Evolutionary conservation across 129 eudicot species (phyloP).

Genomic region (Helichrysum umbraculigerum): DNA sequence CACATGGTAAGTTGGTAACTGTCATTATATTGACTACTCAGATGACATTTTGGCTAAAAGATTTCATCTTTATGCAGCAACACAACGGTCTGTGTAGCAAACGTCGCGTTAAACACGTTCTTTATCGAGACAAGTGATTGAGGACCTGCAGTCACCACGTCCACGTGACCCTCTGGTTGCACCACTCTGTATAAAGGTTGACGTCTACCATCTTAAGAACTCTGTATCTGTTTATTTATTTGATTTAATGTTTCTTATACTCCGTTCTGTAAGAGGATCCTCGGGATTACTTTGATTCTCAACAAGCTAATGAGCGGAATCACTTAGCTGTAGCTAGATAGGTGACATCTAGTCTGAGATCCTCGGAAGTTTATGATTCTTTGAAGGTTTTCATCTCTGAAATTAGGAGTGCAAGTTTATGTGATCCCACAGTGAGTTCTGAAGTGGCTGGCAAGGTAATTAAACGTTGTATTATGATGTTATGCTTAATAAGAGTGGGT

Average conservation of each 20-base stretch:
- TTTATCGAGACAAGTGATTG: slow-evolving; percentile 35
- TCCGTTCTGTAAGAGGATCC: slow-evolving; percentile 70
- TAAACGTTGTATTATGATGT: not conserved
- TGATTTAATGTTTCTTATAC: slow-evolving; percentile 17
- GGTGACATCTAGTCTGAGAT: slow-evolving; percentile 46
- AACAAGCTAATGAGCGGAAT: slow-evolving; percentile 74
- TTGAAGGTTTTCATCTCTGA: slow-evolving; percentile 55
- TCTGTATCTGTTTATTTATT: not conserved
- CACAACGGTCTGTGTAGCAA: too few relatives aligned
- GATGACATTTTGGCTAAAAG: too few relatives aligned
- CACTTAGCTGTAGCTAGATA: slow-evolving; percentile 47
- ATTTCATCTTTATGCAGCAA: too few relatives aligned
- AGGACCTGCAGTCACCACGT: slow-evolving; percentile 93
- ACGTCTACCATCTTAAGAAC: slow-evolving; percentile 2
- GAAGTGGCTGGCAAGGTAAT: slow-evolving; percentile 81
- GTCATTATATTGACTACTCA: too few relatives aligned
- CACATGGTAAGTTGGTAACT: too few relatives aligned
- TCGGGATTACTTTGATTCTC: slow-evolving; percentile 94
- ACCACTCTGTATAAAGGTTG: slow-evolving; percentile 87
- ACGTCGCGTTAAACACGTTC: too few relatives aligned
- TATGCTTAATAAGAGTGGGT: not conserved
- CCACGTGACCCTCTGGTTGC: slow-evolving; percentile 75
- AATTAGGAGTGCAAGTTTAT: slow-evolving; percentile 53
- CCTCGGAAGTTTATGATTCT: slow-evolving; percentile 64
- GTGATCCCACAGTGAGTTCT: slow-evolving; percentile 57